Percentiles rank a stretch among this genome's conserved stretches.
These are phyloP conservation scores for Hymenotorrendiella dingleyae DNA, from an alignment of 2,329 filamentous ascomycete genomes.

Conservation along the genomic window DNA sequence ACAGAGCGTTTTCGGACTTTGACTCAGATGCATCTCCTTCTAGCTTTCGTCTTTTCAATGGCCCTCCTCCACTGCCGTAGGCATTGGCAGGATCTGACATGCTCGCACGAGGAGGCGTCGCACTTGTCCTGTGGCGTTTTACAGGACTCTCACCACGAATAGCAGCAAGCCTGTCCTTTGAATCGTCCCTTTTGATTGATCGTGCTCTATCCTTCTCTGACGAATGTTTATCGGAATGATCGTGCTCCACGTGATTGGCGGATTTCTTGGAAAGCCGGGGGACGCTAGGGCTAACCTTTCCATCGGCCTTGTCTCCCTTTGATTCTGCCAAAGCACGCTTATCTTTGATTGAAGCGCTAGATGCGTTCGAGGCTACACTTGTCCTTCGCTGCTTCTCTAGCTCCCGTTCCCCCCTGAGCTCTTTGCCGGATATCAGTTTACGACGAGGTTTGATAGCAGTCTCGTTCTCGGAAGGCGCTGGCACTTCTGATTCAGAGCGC, in stretches of 20 bases:
- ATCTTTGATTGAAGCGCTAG: slow-evolving; percentile 46
- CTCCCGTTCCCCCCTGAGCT: slow-evolving; percentile 52
- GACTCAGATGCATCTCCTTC: slow-evolving; percentile 38
- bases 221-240: slow-evolving; percentile 20
- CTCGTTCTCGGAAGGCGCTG: slow-evolving; percentile 43
- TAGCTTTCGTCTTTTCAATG: slow-evolving; percentile 51
- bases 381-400: slow-evolving; percentile 46
- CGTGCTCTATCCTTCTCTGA: slow-evolving; percentile 46
- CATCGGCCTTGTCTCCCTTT: slow-evolving; percentile 45
- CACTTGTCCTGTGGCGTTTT: slow-evolving; percentile 55
- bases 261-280: slow-evolving; percentile 15
- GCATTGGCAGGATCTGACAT: slow-evolving; percentile 40
- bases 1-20: slow-evolving; percentile 20
- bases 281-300: slow-evolving; percentile 19
- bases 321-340: slow-evolving; percentile 36
- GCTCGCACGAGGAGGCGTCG: slow-evolving; percentile 45
- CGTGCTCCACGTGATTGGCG: slow-evolving; percentile 14
- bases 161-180: slow-evolving; percentile 45
- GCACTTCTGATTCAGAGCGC: slow-evolving; percentile 49
- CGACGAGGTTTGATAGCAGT: slow-evolving; percentile 49
- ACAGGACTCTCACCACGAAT: slow-evolving; percentile 44
- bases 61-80: slow-evolving; percentile 46
- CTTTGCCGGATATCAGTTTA: slow-evolving; percentile 58
- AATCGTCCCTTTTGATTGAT: slow-evolving; percentile 55
- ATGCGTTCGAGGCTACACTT: slow-evolving; percentile 51